Percentiles rank a stretch among this genome's conserved stretches.
phyloP scores from a whole-genome alignment of 2,329 filamentous ascomycete genomes.

The Claviceps sp. region DNA sequence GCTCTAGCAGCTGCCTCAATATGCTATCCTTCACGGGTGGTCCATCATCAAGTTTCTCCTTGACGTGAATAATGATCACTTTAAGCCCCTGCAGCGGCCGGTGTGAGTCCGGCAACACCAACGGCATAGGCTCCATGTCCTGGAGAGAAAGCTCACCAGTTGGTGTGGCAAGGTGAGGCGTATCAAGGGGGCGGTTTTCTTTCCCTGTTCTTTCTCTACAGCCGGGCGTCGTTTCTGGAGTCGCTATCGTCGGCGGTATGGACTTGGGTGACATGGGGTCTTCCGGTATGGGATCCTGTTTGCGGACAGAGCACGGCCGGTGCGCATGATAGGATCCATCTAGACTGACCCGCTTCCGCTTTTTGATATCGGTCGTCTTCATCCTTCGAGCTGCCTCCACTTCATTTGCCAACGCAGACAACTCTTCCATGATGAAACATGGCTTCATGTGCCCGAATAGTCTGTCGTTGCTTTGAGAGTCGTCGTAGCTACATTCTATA shows the following conservation, averaged over 20 bases:
- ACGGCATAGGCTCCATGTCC: conserved; percentile 20
- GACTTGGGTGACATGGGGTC: conserved; percentile 41
- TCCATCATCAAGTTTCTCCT: conserved; percentile 68
- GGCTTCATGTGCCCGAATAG: conserved; percentile 87
- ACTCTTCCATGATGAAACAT: conserved; percentile 65
- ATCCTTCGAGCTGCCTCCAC: conserved; percentile 41
- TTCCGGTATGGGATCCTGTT: conserved; percentile 18
- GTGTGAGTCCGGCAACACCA: conserved; percentile 10
- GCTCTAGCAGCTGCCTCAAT: conserved; percentile 49
- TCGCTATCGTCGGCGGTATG: conserved; percentile 15
- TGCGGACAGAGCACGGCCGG: conserved; percentile 9
- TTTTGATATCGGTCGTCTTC: conserved; percentile 33
- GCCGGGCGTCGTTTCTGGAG: conserved; percentile 7
- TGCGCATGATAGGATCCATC: conserved; percentile 10
- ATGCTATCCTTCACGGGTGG: conserved; percentile 53
- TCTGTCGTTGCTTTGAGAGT: conserved; percentile 60
- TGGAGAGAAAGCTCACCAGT: conserved; percentile 31
- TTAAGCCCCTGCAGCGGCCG: conserved; percentile 56
- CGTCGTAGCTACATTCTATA: conserved; percentile 90
- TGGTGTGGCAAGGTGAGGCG: conserved; percentile 33
- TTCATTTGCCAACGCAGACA: conserved; percentile 56
- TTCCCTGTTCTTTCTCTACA: not conserved
- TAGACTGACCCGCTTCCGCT: conserved; percentile 46
- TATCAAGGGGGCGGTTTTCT: conserved; percentile 12
- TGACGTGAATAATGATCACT: conserved; percentile 86